These are phyloP conservation scores for Pichia kluyveri DNA, from an alignment of 805 yeast genomes.

Conservation along the genomic window DNA sequence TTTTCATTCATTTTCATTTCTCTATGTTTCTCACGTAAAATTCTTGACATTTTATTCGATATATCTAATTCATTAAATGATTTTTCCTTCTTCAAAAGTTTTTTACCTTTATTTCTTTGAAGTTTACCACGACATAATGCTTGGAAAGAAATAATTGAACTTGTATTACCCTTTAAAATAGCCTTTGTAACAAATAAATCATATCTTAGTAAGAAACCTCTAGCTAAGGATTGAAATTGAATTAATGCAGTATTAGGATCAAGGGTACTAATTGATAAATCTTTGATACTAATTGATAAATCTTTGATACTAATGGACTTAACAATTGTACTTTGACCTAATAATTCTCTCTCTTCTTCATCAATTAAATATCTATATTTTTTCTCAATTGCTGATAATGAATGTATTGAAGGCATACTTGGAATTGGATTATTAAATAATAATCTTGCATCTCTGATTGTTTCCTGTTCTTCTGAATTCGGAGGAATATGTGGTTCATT, in stretches of 20 bases:
- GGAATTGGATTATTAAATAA: slow-evolving; percentile 9
- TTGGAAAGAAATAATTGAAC: slow-evolving; percentile 40
- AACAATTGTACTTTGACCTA: neutral
- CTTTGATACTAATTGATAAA: neutral
- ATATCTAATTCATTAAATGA: slow-evolving; percentile 5
- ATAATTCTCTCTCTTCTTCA: slow-evolving; percentile 15
- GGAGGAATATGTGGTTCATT: slow-evolving; percentile 5
- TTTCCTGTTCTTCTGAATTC: slow-evolving; percentile 5
- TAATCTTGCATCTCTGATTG: slow-evolving; percentile 9
- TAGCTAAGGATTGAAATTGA: slow-evolving; percentile 56
- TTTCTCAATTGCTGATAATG: slow-evolving; percentile 11
- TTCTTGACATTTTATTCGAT: slow-evolving; percentile 32
- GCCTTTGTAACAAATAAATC: slow-evolving; percentile 52
- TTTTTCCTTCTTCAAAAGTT: neutral
- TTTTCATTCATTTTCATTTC: slow-evolving; percentile 14
- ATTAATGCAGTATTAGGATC: slow-evolving; percentile 3
- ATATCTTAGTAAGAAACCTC: slow-evolving; percentile 64
- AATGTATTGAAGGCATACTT: slow-evolving; percentile 8
- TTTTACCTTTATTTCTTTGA: slow-evolving; percentile 1
- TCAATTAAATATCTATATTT: slow-evolving; percentile 13
- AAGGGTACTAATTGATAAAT: neutral
- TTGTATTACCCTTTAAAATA: slow-evolving; percentile 48
- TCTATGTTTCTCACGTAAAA: slow-evolving; percentile 23
- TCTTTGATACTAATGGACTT: neutral
- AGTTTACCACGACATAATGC: slow-evolving; percentile 41